Evolutionary conservation across 2,329 filamentous ascomycete species (phyloP), one percentile per base, ranked within the genome.

Genomic region (Nigrospora oryzae): DNA sequence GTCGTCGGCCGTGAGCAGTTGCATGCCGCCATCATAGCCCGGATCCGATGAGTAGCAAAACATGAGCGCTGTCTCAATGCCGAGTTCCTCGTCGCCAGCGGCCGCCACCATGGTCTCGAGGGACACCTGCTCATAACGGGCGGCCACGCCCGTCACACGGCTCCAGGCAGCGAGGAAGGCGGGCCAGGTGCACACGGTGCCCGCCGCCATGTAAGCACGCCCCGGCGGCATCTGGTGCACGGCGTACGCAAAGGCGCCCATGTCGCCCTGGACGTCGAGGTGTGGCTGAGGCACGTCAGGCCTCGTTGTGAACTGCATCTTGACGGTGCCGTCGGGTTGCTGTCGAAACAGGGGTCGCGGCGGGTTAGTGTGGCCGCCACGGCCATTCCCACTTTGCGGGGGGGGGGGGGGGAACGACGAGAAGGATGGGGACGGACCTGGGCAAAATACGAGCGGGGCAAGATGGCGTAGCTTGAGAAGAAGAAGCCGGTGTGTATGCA

Each of bases 401-500:
- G 23, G 23, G 5, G 23, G 7, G 7, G 10, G 23, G 23, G 10
- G 23, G 8, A 28, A 28, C 5, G 2, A 10, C 23, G 7, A 10
- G 7, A 28, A 7, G 10, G 8, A 7, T 7, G 23, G 8, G 23
- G 23, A 28, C 62, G 34, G 16, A 73, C 73, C 62, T 70, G 74
- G 15, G 49, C 50, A 30, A 77, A 65, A 46, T 74, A 77, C 0
- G 66, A 65, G 13, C 63, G 49, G 0, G 71, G 70, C 11, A 73
- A 52, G 31, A 76, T 65, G 2, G 61, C 62, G 55, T 72, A 71
- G 49, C 72, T 75, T 0, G 63, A 69, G 36, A 56, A 71, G 44
- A 74, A 74, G 51, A 54, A 74, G 0, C 72, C 72, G 0, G 70
- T 75, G 10, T 75, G 70, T 17, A 75, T 67, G 55, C 67, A 74